Conservation (phyloP, 371 early-diverging fungal species). For the Mortierella sp. region DNA sequence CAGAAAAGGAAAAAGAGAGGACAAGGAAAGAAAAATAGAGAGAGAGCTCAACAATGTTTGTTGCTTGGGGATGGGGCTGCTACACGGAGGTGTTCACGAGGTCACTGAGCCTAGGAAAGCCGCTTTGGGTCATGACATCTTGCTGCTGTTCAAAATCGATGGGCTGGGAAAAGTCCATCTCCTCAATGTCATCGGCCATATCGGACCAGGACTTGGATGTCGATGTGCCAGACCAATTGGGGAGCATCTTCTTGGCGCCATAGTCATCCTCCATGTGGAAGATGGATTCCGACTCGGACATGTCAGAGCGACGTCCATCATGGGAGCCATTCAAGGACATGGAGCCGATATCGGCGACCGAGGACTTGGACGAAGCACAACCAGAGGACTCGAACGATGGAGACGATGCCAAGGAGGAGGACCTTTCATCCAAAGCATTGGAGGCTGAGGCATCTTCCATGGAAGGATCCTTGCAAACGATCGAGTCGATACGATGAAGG, state of each 20-base stretch:
- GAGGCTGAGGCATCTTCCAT: slow-evolving; percentile 22
- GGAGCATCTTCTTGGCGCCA: slow-evolving; percentile 18
- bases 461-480: slow-evolving; percentile 25
- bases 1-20: too few species aligned
- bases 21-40: too few species aligned
- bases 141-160: slow-evolving; percentile 44
- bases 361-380: slow-evolving; percentile 18
- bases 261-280: slow-evolving; percentile 51
- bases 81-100: too few species aligned
- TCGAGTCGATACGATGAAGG: slow-evolving; percentile 31
- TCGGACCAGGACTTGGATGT: slow-evolving; percentile 52
- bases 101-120: slow-evolving; percentile 2
- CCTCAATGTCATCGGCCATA: slow-evolving; percentile 50
- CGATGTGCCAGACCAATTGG: slow-evolving; percentile 31
- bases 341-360: slow-evolving; percentile 12
- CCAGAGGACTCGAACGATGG: slow-evolving; percentile 14
- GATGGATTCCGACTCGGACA: slow-evolving; percentile 25
- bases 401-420: slow-evolving; percentile 3
- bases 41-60: too few species aligned
- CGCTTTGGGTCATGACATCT: slow-evolving; percentile 6
- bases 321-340: slow-evolving; percentile 17
- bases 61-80: too few species aligned
- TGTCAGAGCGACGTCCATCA: not conserved
- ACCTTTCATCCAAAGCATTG: slow-evolving; percentile 11
- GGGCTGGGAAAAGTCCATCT: slow-evolving; percentile 54